Percentiles rank a stretch among this genome's conserved stretches.
Conservation (phyloP, 2,329 filamentous ascomycete species). For the Exophiala calicioides region DNA sequence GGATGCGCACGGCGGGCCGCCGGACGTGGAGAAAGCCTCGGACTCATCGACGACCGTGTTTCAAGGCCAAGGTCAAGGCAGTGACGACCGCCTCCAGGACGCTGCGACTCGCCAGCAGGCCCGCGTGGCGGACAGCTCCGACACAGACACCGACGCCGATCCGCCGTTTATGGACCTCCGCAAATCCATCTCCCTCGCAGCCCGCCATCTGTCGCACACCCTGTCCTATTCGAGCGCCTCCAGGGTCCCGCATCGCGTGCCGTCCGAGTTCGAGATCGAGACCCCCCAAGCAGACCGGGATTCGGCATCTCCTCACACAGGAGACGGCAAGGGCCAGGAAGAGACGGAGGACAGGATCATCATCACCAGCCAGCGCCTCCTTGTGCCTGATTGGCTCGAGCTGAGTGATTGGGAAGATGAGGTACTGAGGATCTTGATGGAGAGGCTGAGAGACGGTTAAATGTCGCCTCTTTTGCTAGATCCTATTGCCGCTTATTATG, state of each 20-base stretch:
- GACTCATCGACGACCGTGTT: neutral
- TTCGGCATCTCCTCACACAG: neutral
- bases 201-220: neutral
- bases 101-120: too few relatives aligned
- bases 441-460: constrained; percentile 17
- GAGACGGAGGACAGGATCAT: constrained; percentile 17
- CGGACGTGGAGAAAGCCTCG: constrained; percentile 12
- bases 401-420: constrained; percentile 26
- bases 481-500: too few relatives aligned
- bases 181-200: neutral
- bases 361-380: constrained; percentile 17
- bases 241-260: constrained; percentile 5
- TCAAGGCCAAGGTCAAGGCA: neutral
- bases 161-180: constrained; percentile 3
- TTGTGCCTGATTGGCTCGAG: constrained; percentile 27
- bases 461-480: neutral
- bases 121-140: constrained; percentile 9
- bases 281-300: neutral
- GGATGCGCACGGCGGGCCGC: neutral
- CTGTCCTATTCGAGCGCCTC: constrained; percentile 11
- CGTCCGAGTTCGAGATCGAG: neutral
- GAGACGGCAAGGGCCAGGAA: neutral
- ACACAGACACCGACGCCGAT: constrained; percentile 14
- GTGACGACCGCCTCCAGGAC: too few relatives aligned
- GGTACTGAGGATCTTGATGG: constrained; percentile 26